Conservation (phyloP, 2,329 filamentous ascomycete genomes). For the Onygenales sp. region DNA sequence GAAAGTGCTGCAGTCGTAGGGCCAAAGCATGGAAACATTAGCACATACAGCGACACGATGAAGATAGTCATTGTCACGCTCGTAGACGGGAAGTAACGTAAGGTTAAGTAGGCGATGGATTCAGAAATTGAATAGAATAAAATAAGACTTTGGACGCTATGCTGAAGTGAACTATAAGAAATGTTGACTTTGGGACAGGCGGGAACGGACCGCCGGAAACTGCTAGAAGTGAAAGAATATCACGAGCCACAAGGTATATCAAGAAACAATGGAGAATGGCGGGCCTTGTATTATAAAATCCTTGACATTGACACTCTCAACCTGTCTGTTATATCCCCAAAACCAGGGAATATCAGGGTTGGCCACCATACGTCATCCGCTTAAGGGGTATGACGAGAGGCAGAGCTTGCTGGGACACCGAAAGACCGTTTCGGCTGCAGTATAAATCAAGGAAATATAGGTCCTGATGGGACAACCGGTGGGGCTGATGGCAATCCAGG, state of each 20-base stretch:
- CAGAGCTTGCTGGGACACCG: not conserved
- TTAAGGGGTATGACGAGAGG: not conserved
- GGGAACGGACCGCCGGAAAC: no score
- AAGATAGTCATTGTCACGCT: constrained; percentile 47
- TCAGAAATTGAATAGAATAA: not conserved
- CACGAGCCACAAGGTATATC: not conserved
- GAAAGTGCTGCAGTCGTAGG: not conserved
- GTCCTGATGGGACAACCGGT: not conserved
- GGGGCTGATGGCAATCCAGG: not conserved
- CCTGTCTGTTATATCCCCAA: not conserved
- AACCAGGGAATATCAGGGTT: not conserved
- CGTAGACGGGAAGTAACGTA: not conserved
- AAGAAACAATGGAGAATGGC: not conserved
- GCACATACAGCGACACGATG: constrained; percentile 50
- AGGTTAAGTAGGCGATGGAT: not conserved
- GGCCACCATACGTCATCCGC: constrained; percentile 1
- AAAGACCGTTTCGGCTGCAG: not conserved
- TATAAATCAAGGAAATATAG: no score
- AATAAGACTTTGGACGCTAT: not conserved
- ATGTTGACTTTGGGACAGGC: no score
- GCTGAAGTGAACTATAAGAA: not conserved
- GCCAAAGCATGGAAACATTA: not conserved
- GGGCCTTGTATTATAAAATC: not conserved
- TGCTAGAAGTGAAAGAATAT: not conserved
- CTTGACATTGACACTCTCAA: not conserved